Base-by-base conservation (phyloP, 106 monocot genomes). In the Xerophyta viscosa region DNA sequence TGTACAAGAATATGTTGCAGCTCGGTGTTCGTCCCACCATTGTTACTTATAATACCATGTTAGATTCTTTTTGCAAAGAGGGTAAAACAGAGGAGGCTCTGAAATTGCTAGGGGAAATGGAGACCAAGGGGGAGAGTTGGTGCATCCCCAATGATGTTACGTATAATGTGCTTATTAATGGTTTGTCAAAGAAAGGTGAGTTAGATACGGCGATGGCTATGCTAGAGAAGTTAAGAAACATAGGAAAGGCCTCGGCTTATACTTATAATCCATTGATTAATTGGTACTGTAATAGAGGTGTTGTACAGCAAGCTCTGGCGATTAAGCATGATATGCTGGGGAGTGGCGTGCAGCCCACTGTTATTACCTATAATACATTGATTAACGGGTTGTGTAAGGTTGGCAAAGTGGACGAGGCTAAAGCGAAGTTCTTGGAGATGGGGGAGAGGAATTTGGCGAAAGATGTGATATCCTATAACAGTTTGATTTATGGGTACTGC, bases 401-500 rank as follows among this genome's bases (percentile, higher is more conserved):
- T 31, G 83, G 83, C 11, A 37, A 66, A 50, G 54, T 87, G 39
- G 66, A 60, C 4, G 64, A 60, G 10, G 92, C 87, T 4, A 65
- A 48, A 48, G 62, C 72, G 57, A 77, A 80, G 76, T 87, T 93
- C 31, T 57, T 61, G 10, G 80, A 83, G 36, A 92, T 92, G 79
- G 70, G 50, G 37, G 41, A 50, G 41, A 77, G 37, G 50, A 69
- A 71, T 29, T 63, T 93, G 66, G 62, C 19, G 8, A 76, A 55
- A 2, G 79, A 83, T 43, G 58, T 80, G 8, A 48, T 93, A 18
- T 83, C 86, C 0, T 93, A 83, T 66, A 87, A 93, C 45, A 71
- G 71, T 54, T 59, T 93, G 56, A 80, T 93, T 45, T 80, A 93
- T 72, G 92, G 92, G 14, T 87, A 87, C 47, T 93, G 83, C 45